phyloP scores from a whole-genome alignment of 306 rosid genomes.

The Pyrus communis region DNA sequence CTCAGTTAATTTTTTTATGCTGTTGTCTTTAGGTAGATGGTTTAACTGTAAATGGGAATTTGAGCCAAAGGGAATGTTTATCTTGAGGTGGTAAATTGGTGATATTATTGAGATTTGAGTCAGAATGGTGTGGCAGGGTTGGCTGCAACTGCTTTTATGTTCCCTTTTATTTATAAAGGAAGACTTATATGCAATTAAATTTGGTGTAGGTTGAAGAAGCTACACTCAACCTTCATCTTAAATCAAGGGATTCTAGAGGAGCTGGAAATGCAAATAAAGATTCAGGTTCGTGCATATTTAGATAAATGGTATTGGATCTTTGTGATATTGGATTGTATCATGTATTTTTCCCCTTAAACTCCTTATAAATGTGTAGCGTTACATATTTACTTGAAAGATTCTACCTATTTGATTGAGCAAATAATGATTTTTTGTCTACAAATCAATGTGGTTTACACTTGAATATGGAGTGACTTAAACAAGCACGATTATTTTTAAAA shows the following conservation, averaged over 20 bases:
- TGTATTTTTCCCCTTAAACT: neutral
- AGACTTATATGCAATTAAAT: neutral
- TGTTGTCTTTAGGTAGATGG: constrained; percentile 38
- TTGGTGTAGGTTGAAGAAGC: constrained; percentile 59
- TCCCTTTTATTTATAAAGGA: too few relatives aligned
- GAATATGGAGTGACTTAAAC: neutral
- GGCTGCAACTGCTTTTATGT: too few relatives aligned
- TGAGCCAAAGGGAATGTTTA: constrained; percentile 26
- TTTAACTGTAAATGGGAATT: constrained; percentile 3
- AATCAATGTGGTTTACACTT: too few relatives aligned
- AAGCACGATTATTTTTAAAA: neutral
- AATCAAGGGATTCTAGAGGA: constrained; percentile 31
- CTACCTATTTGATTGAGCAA: neutral
- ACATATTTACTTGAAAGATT: neutral
- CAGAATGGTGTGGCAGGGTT: constrained; percentile 28
- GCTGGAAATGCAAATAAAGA: constrained; percentile 32
- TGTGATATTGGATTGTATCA: neutral
- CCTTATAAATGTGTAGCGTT: neutral
- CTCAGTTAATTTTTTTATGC: constrained; percentile 34
- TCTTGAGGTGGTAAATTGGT: constrained; percentile 38
- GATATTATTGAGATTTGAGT: constrained; percentile 43
- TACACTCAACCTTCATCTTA: constrained; percentile 29
- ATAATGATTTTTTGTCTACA: too few relatives aligned
- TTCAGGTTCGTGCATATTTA: constrained; percentile 40
- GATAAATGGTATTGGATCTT: neutral